Conservation (phyloP, 305 asterid species). For the Petunia hybrid region DNA sequence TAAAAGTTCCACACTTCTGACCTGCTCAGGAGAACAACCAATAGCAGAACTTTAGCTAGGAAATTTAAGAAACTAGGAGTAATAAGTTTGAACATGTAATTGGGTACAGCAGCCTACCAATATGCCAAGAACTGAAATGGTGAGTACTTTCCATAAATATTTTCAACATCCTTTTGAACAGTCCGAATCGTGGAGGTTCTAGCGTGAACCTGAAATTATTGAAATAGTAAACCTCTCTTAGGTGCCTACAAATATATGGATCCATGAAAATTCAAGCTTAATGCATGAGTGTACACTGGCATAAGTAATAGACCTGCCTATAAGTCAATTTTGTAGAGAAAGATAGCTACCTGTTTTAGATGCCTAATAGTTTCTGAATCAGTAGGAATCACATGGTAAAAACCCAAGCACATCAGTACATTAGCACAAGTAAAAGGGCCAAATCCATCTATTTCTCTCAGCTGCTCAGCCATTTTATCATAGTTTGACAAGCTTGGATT, state of each 20-base stretch:
- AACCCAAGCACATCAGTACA: constrained; percentile 89
- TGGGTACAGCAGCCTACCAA: constrained; percentile 54
- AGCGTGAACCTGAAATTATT: constrained; percentile 63
- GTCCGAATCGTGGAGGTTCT: constrained; percentile 49
- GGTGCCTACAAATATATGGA: constrained; percentile 71
- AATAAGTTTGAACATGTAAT: constrained; percentile 8
- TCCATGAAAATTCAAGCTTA: constrained; percentile 76
- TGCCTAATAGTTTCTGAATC: constrained; percentile 91
- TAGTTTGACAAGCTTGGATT: constrained; percentile 50
- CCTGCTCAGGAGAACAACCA: constrained; percentile 50
- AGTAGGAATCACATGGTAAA: constrained; percentile 80
- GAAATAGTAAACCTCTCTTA: constrained; percentile 54
- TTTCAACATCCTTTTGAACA: constrained; percentile 62
- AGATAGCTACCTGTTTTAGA: constrained; percentile 62
- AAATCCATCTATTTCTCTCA: constrained; percentile 72
- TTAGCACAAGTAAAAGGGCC: constrained; percentile 87
- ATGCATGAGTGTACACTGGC: constrained; percentile 75
- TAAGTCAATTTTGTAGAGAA: neutral
- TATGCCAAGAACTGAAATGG: constrained; percentile 88
- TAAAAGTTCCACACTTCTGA: constrained; percentile 79
- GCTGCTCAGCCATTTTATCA: constrained; percentile 59
- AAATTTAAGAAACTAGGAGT: constrained; percentile 5
- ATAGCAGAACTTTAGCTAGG: constrained; percentile 22
- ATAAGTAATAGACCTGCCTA: constrained; percentile 51
- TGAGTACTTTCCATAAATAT: constrained; percentile 68